Evolutionary conservation across 2,329 filamentous ascomycete genomes (phyloP).

Genomic region (Pestalotiopsis sp.): DNA sequence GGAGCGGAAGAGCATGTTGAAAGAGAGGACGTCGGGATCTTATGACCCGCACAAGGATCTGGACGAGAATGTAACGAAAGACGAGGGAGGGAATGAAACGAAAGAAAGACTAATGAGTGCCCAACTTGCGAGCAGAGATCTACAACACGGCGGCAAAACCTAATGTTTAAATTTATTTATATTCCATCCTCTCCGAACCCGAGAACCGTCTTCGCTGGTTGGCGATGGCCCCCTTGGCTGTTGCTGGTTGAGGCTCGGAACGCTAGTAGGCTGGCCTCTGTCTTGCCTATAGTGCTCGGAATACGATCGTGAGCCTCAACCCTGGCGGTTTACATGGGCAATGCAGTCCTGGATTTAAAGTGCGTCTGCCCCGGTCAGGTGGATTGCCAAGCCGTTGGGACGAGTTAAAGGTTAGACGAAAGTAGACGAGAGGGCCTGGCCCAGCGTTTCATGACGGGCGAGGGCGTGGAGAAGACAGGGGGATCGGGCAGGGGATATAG

Average conservation of each 20-base stretch:
- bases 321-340: neutral
- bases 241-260: neutral
- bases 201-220: neutral
- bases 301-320: neutral
- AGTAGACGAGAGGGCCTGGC: neutral
- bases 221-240: neutral
- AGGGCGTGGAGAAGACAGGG: slow-evolving; percentile 9
- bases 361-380: neutral
- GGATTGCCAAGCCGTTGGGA: neutral
- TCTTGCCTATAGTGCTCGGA: slow-evolving; percentile 7
- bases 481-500: neutral
- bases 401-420: neutral
- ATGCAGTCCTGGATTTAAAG: slow-evolving; percentile 1
- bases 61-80: neutral
- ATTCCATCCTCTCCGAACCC: neutral
- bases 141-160: neutral
- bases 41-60: slow-evolving; percentile 10
- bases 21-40: slow-evolving; percentile 9
- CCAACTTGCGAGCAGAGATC: neutral
- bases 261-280: neutral
- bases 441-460: slow-evolving; percentile 6
- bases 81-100: neutral
- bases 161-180: slow-evolving; percentile 11
- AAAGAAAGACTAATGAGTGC: slow-evolving; percentile 6
- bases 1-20: slow-evolving; percentile 11